These are phyloP conservation scores for Aspergillus conjunctus DNA, from an alignment of 495 filamentous ascomycete species.

Conservation along the genomic window DNA sequence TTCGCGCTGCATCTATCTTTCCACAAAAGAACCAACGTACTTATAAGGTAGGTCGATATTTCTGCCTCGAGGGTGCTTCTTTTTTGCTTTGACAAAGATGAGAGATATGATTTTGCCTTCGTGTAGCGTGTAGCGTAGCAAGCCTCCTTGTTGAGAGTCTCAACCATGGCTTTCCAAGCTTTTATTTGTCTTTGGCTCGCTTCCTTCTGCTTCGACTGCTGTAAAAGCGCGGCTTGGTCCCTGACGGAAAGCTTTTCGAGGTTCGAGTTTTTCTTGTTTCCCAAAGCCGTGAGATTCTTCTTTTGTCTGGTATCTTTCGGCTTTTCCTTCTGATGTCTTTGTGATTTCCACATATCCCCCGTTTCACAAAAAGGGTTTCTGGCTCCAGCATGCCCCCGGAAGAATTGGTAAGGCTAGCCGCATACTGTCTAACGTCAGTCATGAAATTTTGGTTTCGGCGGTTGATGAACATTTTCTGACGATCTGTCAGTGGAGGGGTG, in stretches of 20 bases:
- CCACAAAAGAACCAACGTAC: conserved; percentile 38
- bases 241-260: neutral
- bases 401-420: conserved; percentile 68
- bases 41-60: conserved; percentile 48
- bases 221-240: conserved; percentile 9
- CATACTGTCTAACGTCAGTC: conserved; percentile 64
- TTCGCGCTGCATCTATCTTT: conserved; percentile 1
- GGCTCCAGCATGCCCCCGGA: conserved; percentile 64
- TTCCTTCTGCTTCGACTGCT: conserved; percentile 6
- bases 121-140: conserved; percentile 41
- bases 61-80: conserved; percentile 37
- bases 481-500: conserved; percentile 1
- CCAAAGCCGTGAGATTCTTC: neutral
- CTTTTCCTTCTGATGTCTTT: neutral
- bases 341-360: neutral
- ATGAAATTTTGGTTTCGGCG: conserved; percentile 31
- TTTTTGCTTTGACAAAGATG: conserved; percentile 29
- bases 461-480: conserved; percentile 12
- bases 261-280: neutral
- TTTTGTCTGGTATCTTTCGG: neutral
- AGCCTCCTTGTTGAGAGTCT: conserved; percentile 32
- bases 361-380: conserved; percentile 48
- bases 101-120: conserved; percentile 48
- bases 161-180: conserved; percentile 10
- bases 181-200: conserved; percentile 6